Base-by-base conservation (phyloP, 148 eudicot genomes). In the Dianthus caryophyllus region DNA sequence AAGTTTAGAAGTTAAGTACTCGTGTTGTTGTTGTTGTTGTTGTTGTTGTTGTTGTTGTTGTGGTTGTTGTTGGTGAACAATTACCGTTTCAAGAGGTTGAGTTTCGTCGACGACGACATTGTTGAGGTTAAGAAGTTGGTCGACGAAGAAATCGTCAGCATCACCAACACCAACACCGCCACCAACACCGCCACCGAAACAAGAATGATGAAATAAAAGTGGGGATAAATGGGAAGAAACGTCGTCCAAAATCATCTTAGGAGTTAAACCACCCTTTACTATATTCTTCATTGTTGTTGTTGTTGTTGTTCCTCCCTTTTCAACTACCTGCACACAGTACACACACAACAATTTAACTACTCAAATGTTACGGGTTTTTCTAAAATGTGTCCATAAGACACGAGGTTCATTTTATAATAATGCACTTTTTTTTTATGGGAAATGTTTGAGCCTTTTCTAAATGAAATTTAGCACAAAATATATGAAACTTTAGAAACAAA, bases 121-220 rank as follows among this genome's bases (percentile, higher is more conserved):
- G 27, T 80, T 76, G 55, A 83, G 66, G 33, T 83, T 84, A 1
- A 85, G 80, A 5, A 85, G 81, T 63, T 83, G 78, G 67, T 85
- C 89, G 0, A 85, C 85, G 12, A 77, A 85, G 22, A 63, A 78
- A 17, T 85, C 84, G 14, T 84, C 87, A 15, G 21, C 69, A 31
- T 62, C 33, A 72, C 10, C 61, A 33, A 33, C 3, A 7, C 38
- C 38, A 2, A n/a, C 87, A 15, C 22, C 69, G 22, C 54, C 33
- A 72, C 10, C 61, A 33, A 33, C 3, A 7, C 38, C 38, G 3
- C n/a, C n/a, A 33, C 7, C 4, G 38, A 33, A 33, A 7, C 7
- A 33, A 24, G 61, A 17, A 24, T 57, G 56, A 20, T 20, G 24
- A 14, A 14, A 8, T 43, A 70, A 31, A 10, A 31, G 50, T 3